These are phyloP conservation scores for Auxenochlorella pyrenoidosa DNA, from an alignment of 139 green algal species.

Conservation along the genomic window DNA sequence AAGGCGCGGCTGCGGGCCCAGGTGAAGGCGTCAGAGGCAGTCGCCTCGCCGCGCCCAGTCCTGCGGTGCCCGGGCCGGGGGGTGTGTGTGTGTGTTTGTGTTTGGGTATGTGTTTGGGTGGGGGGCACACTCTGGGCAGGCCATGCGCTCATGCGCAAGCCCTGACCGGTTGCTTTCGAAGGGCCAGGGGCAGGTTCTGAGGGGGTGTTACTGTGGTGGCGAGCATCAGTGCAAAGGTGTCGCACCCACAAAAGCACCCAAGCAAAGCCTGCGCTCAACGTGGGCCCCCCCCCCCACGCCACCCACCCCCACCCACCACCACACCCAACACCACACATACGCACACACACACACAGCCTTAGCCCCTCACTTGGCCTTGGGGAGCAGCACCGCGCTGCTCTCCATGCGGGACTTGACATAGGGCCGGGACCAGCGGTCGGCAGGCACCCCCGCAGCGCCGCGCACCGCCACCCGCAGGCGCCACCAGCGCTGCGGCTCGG, in stretches of 20 bases:
- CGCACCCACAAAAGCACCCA: no score
- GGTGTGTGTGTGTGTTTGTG: neutral
- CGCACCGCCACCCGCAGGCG: conserved; percentile 11
- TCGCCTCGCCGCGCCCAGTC: neutral
- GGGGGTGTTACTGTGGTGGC: no score
- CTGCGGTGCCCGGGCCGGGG: neutral
- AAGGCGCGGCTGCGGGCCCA: neutral
- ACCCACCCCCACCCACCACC: no score
- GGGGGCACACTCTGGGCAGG: no score
- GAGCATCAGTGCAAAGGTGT: no score
- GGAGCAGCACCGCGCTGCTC: conserved; percentile 6
- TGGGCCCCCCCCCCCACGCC: no score
- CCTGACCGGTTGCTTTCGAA: no score
- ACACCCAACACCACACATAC: no score
- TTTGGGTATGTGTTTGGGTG: neutral
- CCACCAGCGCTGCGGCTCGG: neutral
- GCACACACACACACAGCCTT: no score
- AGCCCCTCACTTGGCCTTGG: neutral
- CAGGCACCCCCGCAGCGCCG: neutral
- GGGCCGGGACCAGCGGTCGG: neutral
- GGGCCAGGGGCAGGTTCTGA: no score
- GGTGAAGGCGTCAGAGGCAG: neutral
- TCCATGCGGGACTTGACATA: neutral
- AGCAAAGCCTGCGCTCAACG: no score
- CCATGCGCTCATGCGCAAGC: no score